Evolutionary conservation across 306 rosid species (phyloP).

Genomic region (Arachis stenosperma): DNA sequence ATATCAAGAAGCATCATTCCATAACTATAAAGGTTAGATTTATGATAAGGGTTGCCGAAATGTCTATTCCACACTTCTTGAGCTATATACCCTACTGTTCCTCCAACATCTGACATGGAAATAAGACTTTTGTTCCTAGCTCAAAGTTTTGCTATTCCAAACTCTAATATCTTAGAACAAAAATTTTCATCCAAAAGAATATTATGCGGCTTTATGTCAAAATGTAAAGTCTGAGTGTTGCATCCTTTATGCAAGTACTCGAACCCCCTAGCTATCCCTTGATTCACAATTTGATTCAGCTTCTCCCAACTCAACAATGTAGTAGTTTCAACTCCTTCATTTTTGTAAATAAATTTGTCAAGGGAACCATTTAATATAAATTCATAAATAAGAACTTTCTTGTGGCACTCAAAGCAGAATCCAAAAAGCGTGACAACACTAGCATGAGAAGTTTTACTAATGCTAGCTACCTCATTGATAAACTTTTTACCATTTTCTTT

Average conservation of each 20-base stretch:
- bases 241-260: conserved; percentile 59
- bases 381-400: conserved; percentile 53
- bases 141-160: conserved; percentile 51
- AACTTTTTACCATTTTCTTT: conserved; percentile 18
- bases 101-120: conserved; percentile 43
- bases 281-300: conserved; percentile 35
- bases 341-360: conserved; percentile 44
- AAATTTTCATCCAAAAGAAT: conserved; percentile 53
- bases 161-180: conserved; percentile 51
- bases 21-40: conserved; percentile 56
- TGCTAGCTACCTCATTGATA: conserved; percentile 37
- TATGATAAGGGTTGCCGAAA: conserved; percentile 47
- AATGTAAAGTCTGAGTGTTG: conserved; percentile 48
- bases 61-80: conserved; percentile 49
- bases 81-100: conserved; percentile 51
- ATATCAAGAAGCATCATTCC: conserved; percentile 60
- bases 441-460: conserved; percentile 40
- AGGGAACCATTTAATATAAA: conserved; percentile 60
- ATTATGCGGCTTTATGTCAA: conserved; percentile 57
- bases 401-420: conserved; percentile 46
- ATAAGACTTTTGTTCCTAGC: conserved; percentile 38
- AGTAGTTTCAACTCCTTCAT: neutral
- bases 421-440: conserved; percentile 53
- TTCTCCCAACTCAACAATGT: conserved; percentile 42
- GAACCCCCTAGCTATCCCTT: conserved; percentile 47